phyloP scores from a whole-genome alignment of 2,329 filamentous ascomycete species.

The Chalaropsis ovoidea region DNA sequence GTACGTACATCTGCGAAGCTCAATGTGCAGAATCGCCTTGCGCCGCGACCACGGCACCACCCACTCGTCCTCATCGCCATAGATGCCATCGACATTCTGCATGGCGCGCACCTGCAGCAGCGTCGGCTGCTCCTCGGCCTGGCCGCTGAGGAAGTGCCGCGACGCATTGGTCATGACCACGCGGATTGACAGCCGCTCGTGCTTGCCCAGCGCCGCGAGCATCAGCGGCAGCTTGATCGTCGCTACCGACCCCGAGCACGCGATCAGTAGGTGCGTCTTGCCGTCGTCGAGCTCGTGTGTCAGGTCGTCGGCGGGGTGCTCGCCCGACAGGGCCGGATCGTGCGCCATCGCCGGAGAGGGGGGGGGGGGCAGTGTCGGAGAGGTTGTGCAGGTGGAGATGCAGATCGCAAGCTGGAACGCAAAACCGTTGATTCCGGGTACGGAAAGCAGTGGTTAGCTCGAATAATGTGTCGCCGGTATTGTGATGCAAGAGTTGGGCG shows the following conservation, averaged over 20 bases:
- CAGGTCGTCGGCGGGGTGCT: constrained; percentile 22
- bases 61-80: constrained; percentile 84
- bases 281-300: constrained; percentile 30
- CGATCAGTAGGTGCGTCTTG: constrained; percentile 38
- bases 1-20: constrained; percentile 53
- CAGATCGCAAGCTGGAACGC: too few species aligned
- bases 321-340: constrained; percentile 22
- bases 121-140: constrained; percentile 65
- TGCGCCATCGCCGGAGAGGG: constrained; percentile 15
- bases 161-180: constrained; percentile 69
- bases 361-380: background rate
- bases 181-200: constrained; percentile 61
- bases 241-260: constrained; percentile 54
- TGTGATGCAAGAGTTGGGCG: background rate
- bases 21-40: constrained; percentile 79
- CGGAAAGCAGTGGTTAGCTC: too few species aligned
- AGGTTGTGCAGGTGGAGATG: too few species aligned
- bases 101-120: constrained; percentile 48
- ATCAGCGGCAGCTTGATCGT: constrained; percentile 74
- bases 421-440: too few species aligned
- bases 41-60: constrained; percentile 63
- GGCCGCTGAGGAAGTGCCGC: constrained; percentile 62
- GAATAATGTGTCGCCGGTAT: background rate
- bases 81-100: constrained; percentile 68
- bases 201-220: constrained; percentile 45